phyloP scores from a whole-genome alignment of 2,329 filamentous ascomycete genomes.

The Mycosphaerella sp. region DNA sequence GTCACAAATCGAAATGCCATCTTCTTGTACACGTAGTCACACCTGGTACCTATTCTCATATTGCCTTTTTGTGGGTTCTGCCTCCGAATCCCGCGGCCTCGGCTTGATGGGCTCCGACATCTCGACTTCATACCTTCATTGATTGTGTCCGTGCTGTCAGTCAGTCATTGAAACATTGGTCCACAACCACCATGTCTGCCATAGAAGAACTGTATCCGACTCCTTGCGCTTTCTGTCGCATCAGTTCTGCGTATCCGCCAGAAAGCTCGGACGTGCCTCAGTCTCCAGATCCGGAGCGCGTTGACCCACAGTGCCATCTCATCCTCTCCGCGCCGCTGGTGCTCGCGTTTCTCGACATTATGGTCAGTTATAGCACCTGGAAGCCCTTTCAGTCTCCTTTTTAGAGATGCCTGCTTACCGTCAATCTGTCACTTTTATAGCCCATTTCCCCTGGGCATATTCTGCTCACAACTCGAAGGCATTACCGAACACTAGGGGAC shows the following conservation, averaged over 20 bases:
- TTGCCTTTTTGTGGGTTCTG: background rate
- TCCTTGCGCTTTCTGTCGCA: slow-evolving; percentile 54
- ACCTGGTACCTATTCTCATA: no score
- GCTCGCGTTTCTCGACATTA: slow-evolving; percentile 86
- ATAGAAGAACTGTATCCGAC: slow-evolving; percentile 37
- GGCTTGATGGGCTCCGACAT: slow-evolving; percentile 2
- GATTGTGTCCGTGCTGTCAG: background rate
- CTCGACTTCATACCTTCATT: background rate
- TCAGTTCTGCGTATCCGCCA: slow-evolving; percentile 48
- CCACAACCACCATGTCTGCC: slow-evolving; percentile 12
- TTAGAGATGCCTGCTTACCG: no score
- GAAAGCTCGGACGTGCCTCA: slow-evolving; percentile 34
- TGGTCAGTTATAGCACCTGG: slow-evolving; percentile 34
- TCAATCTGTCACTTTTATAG: no score
- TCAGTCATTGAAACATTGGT: background rate
- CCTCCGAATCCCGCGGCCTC: background rate
- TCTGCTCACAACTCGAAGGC: slow-evolving; percentile 69
- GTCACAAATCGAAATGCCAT: no score
- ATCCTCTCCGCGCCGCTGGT: slow-evolving; percentile 71
- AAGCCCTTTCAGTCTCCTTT: no score
- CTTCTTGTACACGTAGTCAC: no score
- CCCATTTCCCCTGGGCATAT: slow-evolving; percentile 79
- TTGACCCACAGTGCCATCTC: slow-evolving; percentile 45
- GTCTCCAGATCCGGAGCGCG: slow-evolving; percentile 31
- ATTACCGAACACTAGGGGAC: slow-evolving; percentile 72